Percentiles rank a stretch among this genome's conserved stretches.
Conservation (phyloP, 257 asterid species). For the Solanum ossicruentum region DNA sequence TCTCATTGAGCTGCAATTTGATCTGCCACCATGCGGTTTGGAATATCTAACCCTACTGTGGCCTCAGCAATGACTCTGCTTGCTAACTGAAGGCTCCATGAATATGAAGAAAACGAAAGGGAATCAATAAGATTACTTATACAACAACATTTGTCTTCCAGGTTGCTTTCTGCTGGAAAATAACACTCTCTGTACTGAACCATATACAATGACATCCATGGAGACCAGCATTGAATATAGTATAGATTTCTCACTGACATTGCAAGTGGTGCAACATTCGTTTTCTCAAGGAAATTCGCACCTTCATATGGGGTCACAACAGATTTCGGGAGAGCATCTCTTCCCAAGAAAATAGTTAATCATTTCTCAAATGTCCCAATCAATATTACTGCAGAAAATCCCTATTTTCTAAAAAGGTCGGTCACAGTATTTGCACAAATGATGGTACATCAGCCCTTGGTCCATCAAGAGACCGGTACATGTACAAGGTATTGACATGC, state of each 20-base stretch:
- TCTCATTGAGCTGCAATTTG: not conserved
- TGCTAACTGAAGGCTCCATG: conserved; percentile 5
- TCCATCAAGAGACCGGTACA: conserved; percentile 43
- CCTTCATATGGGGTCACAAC: conserved; percentile 7
- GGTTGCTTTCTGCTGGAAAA: not conserved
- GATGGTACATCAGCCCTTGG: conserved; percentile 36
- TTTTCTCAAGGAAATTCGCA: not conserved
- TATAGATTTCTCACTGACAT: not conserved
- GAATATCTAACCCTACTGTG: conserved; percentile 4
- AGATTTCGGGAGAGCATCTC: not conserved
- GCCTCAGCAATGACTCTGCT: not conserved
- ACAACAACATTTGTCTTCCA: conserved; percentile 7
- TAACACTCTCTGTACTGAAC: not conserved
- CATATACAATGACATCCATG: conserved; percentile 1
- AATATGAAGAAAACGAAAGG: conserved; percentile 14
- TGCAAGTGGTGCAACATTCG: not conserved
- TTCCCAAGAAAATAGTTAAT: conserved; percentile 1
- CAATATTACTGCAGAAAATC: not conserved
- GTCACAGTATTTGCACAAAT: conserved; percentile 27
- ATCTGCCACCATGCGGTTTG: not conserved
- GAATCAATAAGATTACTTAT: conserved; percentile 8
- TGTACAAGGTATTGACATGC: conserved; percentile 28
- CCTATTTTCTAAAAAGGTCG: not conserved
- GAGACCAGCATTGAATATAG: not conserved
- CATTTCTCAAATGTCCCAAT: not conserved